phyloP scores from a whole-genome alignment of 2,329 filamentous ascomycete species.

The Paramyrothecium roridum region DNA sequence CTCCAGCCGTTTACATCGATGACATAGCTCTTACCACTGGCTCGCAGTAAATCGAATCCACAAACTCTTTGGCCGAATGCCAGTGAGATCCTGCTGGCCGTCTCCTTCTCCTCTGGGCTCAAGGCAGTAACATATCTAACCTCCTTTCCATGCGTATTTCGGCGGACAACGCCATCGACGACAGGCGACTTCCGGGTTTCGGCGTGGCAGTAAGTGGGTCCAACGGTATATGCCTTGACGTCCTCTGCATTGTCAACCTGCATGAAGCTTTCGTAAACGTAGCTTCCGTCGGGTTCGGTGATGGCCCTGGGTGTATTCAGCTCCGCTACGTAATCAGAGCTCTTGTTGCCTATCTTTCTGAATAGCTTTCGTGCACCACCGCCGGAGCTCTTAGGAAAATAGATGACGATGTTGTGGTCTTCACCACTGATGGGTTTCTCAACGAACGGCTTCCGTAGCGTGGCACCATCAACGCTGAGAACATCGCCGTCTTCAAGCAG shows the following conservation, averaged over 20 bases:
- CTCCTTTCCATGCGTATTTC: conserved; percentile 97
- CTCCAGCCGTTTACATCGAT: conserved; percentile 99
- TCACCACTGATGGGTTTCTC: conserved; percentile 98
- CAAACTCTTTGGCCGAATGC: conserved; percentile 95
- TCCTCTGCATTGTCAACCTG: conserved; percentile 96
- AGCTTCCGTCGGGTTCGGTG: conserved; percentile 77
- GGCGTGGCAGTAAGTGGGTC: conserved; percentile 87
- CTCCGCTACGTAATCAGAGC: conserved; percentile 84
- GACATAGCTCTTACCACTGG: conserved; percentile 87
- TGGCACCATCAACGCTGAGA: conserved; percentile 78
- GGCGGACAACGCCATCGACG: conserved; percentile 90
- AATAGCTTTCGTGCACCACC: conserved; percentile 91
- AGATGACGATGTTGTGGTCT: conserved; percentile 98
- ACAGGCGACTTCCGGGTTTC: conserved; percentile 97
- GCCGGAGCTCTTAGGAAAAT: conserved; percentile 83
- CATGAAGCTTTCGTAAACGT: conserved; percentile 96
- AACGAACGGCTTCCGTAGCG: conserved; percentile 89
- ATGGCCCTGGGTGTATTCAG: conserved; percentile 77
- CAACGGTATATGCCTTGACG: conserved; percentile 97
- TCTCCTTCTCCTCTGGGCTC: conserved; percentile 73
- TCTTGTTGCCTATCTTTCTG: conserved; percentile 98
- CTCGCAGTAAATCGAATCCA: conserved; percentile 89
- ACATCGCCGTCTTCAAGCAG: conserved; percentile 88
- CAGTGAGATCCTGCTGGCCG: conserved; percentile 85
- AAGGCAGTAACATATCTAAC: conserved; percentile 90